Evolutionary conservation across 1,284 basidiomycete species (phyloP), one percentile per base, ranked within the genome.

Genomic region (Tranzscheliella williamsii): DNA sequence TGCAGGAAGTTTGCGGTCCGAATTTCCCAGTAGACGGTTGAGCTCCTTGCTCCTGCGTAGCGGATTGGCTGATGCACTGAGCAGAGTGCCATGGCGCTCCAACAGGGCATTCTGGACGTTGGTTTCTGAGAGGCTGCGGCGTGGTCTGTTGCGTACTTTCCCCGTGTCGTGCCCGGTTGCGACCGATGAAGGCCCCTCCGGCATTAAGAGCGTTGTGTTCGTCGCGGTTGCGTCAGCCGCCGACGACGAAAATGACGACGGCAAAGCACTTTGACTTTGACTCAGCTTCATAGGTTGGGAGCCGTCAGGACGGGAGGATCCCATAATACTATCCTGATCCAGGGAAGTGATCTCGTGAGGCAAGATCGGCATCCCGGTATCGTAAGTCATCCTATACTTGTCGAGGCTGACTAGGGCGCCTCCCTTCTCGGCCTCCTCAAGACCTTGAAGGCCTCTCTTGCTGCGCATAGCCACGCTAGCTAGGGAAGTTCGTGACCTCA

Each of bases 321-420:
- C 52, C 42, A 72, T 49, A 32, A 67, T 53, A 31, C 58, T 63
- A n/a, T 70, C 67, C 18, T 67, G 52, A 18, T 70, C 70, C n/a
- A 56, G 34, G 7, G 48, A 44, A 5, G 31, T 35, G 22, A 70
- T 62, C 23, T 63, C 47, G 30, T 65, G 57, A 1, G 67, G 70
- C 17, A 65, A 20, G 38, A 72, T 64, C 4, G 41, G 36, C 31
- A 65, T 31, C 2, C 70, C 70, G 5, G 50, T 51, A 16, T 65
- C 60, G 34, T 63, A 72, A 3, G 47, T 43, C 40, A 44, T 51
- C 16, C 58, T 52, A 13, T 55, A 46, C n/a, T 42, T 42, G 39
- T 72, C 67, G 6, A 70, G 42, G 35, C 61, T 67, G 16, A 72
- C 66, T 33, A 72, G 62, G 0, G 62, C 58, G 12, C 55, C 56